Evolutionary conservation across 192 early-diverging fungal genomes (phyloP), one percentile per base, ranked within the genome.

Genomic region (Coemansia sp.): DNA sequence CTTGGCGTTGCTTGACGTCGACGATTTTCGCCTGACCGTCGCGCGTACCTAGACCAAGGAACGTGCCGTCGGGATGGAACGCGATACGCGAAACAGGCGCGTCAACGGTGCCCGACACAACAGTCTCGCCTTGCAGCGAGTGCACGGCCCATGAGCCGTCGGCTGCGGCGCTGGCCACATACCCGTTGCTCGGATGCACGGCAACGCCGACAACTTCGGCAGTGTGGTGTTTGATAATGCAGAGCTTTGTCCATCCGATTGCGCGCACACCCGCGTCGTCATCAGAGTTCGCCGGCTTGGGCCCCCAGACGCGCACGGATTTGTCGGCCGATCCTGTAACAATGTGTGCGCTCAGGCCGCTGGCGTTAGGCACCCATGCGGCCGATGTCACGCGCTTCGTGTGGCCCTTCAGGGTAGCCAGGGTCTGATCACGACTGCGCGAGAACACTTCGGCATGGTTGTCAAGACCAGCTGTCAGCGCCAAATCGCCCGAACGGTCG

Each of bases 61-160:
- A 86, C 55, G 90, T 76, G 64, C 94, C 95, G 71, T 99, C 97
- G 2, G 95, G 95, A 76, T 97, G 97, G 83, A 96, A 92, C n/a
- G 68, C 67, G 10, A 71, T 58, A 28, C 56, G 20, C 11, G 79
- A 50, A 14, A 78, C 56, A 1, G 50, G 67, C 7, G 76, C 56
- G 14, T 73, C 71, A n/a, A 79, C 56, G 1, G 31, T 40, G 20
- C 54, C 70, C 2, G 57, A 44, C 17, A 74, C 50, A 23, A 74
- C 47, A 0, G 65, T 67, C 8, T 34, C 37, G 25, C 70, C 70
- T n/a, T 81, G 82, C 50, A 93, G 58, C 38, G 92, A 87, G 64
- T 86, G 83, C 59, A 98, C 84, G 8, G 85, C 83, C 95, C 95
- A 98, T 8, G 88, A 74, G 8, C 86, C 85, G 66, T 95, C 93